These are phyloP conservation scores for Poa pratensis DNA, from an alignment of 176 grass and related monocot genomes.

Conservation along the genomic window DNA sequence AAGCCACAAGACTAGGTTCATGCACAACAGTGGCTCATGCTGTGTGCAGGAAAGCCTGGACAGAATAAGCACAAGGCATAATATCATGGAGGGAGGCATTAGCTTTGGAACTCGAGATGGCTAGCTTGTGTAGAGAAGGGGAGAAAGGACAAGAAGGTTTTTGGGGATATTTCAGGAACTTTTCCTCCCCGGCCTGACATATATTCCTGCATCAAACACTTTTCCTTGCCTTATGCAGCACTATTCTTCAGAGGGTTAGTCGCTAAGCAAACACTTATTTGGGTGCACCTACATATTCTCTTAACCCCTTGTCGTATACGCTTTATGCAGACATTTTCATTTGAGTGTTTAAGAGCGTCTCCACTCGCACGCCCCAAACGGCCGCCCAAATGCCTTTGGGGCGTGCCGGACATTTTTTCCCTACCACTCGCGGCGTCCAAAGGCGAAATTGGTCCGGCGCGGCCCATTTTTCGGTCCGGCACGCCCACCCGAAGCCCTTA, in stretches of 20 bases:
- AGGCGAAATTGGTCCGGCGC: too few relatives aligned
- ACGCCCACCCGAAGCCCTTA: too few relatives aligned
- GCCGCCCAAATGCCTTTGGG: too few relatives aligned
- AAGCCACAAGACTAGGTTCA: slow-evolving; percentile 25
- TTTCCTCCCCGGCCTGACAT: slow-evolving; percentile 38
- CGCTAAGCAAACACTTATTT: slow-evolving; percentile 1
- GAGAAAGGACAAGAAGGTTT: slow-evolving; percentile 8
- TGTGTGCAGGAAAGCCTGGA: slow-evolving; percentile 49
- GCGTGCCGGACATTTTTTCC: too few relatives aligned
- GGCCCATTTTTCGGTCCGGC: too few relatives aligned
- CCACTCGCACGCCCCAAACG: too few relatives aligned
- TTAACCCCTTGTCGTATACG: not conserved
- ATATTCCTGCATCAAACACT: slow-evolving; percentile 47
- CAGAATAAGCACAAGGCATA: slow-evolving; percentile 63
- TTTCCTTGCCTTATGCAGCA: slow-evolving; percentile 33
- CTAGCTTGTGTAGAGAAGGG: not conserved
- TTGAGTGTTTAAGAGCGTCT: not conserved
- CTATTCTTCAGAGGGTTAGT: not conserved
- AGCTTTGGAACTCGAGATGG: slow-evolving; percentile 34
- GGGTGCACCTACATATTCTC: not conserved
- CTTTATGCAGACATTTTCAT: not conserved
- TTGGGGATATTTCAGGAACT: slow-evolving; percentile 42
- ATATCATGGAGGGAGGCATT: slow-evolving; percentile 37
- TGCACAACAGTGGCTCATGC: slow-evolving; percentile 22
- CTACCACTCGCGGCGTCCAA: too few relatives aligned